Base-by-base conservation (phyloP, 2,329 filamentous ascomycete genomes). In the Paecilomyces sp. region DNA sequence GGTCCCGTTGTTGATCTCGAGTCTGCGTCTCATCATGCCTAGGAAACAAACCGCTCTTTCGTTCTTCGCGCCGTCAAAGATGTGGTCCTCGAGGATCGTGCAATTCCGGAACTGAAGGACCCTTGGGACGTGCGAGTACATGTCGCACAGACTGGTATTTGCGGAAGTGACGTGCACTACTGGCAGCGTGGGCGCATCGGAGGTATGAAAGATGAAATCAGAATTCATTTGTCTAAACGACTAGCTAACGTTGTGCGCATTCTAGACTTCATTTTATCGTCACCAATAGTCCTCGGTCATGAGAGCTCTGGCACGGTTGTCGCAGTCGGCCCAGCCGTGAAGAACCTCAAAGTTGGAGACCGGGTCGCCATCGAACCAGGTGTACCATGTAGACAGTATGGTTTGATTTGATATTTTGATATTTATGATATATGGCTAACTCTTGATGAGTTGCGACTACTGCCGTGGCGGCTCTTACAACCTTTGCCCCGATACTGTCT, bases 321-420 rank as follows among this genome's bases (percentile, higher is more conserved):
- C 5, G 74, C 77, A 54, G 50, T 61, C 2, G 66, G 67, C 33
- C 57, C 57, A 12, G 53, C 61, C 57, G 62, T 81, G 34, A 77
- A 71, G 57, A 74, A 75, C 57, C 61, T 81, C 54, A 74, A 76
- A 57, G 66, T 73, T 15, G 80, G 79, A 3, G 77, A 81, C 62
- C 70, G 74, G 1, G 78, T 82, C 1, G 78, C 80, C 22, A 77
- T 83, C 31, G 80, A 82, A 61, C 79, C 80, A 3, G 79, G 79
- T 1, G 71, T 79, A 28, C 1, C 79, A 0, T 82, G 80, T 58
- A 64, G 72, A 54, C 61, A 28, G 25, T 28, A 28, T 28, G 25
- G 25, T 28, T 28, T 28, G 25, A 28, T 28, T 3, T 6, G 6
- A 28, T 28, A 28, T 6, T 28, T 28, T 6, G 6, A 28, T 2